These are phyloP conservation scores for Psidium friedrichsthalianum DNA, from an alignment of 345 rosid genomes.

Conservation along the genomic window DNA sequence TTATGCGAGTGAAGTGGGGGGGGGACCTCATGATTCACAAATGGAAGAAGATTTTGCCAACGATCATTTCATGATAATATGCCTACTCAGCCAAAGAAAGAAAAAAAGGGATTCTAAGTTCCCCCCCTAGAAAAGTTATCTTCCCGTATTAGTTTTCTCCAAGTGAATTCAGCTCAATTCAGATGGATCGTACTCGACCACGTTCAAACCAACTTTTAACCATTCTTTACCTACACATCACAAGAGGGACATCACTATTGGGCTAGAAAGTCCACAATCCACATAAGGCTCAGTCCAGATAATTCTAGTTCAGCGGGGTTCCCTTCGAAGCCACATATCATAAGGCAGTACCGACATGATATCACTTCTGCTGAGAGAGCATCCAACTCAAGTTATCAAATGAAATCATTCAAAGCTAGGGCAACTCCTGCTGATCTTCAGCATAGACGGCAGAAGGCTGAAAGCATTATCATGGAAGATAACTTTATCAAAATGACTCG, in stretches of 20 bases:
- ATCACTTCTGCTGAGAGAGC: background rate
- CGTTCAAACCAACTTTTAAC: background rate
- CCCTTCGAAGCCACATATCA: background rate
- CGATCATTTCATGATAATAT: background rate
- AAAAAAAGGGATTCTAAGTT: background rate
- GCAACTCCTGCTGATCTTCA: background rate
- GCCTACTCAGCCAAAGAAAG: background rate
- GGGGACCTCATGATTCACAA: background rate
- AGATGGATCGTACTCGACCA: background rate
- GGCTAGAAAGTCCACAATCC: background rate
- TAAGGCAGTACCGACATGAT: background rate
- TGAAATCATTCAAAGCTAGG: background rate
- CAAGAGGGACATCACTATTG: background rate
- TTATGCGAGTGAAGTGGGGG: background rate
- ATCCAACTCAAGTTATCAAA: background rate
- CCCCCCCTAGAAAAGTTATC: background rate
- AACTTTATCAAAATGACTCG: background rate
- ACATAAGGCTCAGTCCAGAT: background rate
- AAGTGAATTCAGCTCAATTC: background rate
- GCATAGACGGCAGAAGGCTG: background rate
- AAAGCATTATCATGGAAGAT: background rate
- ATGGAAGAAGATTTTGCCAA: background rate
- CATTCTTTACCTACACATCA: background rate
- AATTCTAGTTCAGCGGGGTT: background rate
- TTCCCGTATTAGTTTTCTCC: background rate